Evolutionary conservation across 306 rosid genomes (phyloP).

Genomic region (Ammopiptanthus mongolicus): DNA sequence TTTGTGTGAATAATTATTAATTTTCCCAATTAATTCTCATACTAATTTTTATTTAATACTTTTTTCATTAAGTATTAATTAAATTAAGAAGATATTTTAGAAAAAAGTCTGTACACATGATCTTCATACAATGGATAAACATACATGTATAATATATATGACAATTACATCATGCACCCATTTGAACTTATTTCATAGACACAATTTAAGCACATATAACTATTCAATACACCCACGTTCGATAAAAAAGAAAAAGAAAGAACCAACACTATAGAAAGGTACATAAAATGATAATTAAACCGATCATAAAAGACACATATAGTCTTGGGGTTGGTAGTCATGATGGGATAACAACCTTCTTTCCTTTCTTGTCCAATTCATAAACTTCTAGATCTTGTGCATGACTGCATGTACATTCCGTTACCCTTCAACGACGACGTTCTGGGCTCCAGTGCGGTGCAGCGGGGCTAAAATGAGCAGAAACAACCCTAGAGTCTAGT

Average conservation of each 20-base stretch:
- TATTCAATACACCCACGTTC: neutral
- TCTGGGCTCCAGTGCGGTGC: conserved; percentile 67
- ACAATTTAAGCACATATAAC: neutral
- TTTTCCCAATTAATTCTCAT: too few species aligned
- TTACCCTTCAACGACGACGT: conserved; percentile 36
- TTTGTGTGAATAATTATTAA: too few species aligned
- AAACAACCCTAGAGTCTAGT: conserved; percentile 58
- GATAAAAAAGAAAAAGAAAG: neutral
- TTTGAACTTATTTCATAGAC: conserved; percentile 36
- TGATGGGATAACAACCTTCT: too few species aligned
- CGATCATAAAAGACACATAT: too few species aligned
- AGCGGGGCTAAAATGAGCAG: conserved; percentile 61
- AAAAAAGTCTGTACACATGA: neutral
- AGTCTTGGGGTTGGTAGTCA: too few species aligned
- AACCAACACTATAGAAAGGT: neutral
- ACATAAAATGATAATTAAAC: neutral
- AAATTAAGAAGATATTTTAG: too few species aligned
- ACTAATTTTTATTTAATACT: too few species aligned
- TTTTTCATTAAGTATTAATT: too few species aligned
- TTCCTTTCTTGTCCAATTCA: too few species aligned
- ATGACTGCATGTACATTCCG: neutral
- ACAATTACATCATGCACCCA: conserved; percentile 27
- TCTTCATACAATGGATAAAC: conserved; percentile 13
- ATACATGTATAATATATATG: neutral
- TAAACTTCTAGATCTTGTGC: neutral